Evolutionary conservation across 2,329 filamentous ascomycete species (phyloP).

Genomic region (Chaetothyriales sp.): DNA sequence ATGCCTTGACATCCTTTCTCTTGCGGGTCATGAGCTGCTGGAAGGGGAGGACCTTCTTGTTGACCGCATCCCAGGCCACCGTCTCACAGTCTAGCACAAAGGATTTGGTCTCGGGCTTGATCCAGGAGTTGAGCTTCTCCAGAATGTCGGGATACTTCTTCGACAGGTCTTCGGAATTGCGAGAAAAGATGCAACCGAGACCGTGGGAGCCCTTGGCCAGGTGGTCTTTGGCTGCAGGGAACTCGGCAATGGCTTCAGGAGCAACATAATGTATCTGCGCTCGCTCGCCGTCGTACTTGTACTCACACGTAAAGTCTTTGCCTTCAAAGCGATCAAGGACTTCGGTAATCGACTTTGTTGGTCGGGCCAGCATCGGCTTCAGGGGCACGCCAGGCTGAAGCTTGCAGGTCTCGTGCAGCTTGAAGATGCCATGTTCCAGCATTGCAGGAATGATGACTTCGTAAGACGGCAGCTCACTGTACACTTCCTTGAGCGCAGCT

Average conservation of each 20-base stretch:
- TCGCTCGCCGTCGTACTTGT: conserved; percentile 95
- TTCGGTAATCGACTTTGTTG: conserved; percentile 94
- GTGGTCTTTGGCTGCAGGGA: conserved; percentile 45
- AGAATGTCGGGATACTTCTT: conserved; percentile 97
- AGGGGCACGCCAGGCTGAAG: conserved; percentile 83
- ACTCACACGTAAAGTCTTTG: conserved; percentile 93
- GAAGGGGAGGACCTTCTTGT: conserved; percentile 93
- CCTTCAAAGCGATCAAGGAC: conserved; percentile 92
- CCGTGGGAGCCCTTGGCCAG: conserved; percentile 50
- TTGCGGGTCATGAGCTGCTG: conserved; percentile 97
- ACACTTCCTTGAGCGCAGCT: conserved; percentile 73
- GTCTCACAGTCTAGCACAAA: conserved; percentile 99
- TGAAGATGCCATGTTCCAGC: conserved; percentile 69
- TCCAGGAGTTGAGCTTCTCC: conserved; percentile 72
- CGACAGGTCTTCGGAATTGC: conserved; percentile 91
- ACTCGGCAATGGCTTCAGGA: conserved; percentile 56
- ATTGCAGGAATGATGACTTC: conserved; percentile 87
- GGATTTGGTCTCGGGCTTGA: conserved; percentile 76
- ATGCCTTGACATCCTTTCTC: conserved; percentile 87
- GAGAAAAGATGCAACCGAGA: conserved; percentile 83
- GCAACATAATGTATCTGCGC: conserved; percentile 98
- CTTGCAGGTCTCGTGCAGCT: conserved; percentile 71
- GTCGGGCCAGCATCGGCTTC: conserved; percentile 97
- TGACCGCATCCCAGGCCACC: conserved; percentile 84
- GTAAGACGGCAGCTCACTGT: conserved; percentile 88